Conservation (phyloP, 345 rosid species). For the Dipteronia dyeriana region DNA sequence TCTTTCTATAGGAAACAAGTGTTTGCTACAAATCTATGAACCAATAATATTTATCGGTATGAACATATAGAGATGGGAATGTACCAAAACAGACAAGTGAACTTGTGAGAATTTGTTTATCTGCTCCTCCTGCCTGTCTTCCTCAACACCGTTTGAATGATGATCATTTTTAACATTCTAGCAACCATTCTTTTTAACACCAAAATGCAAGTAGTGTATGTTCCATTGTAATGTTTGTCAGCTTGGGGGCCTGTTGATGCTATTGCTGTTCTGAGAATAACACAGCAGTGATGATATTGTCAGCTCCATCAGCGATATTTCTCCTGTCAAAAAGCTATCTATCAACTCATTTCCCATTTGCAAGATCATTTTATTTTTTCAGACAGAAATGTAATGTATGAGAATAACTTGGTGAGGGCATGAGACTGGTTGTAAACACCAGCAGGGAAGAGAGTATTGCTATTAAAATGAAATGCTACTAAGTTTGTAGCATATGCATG, state of each 20-base stretch:
- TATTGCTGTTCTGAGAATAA: background rate
- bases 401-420: background rate
- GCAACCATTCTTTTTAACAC: background rate
- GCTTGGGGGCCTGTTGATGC: background rate
- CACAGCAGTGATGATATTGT: background rate
- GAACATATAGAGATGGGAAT: background rate
- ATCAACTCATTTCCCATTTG: background rate
- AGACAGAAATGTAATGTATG: background rate
- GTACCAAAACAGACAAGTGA: slow-evolving; percentile 3
- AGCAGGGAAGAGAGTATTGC: background rate
- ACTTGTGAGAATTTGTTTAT: background rate
- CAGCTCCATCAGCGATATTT: background rate
- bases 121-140: background rate
- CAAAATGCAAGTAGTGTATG: background rate
- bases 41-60: background rate
- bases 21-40: background rate
- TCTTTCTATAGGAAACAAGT: background rate
- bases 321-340: background rate
- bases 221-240: background rate
- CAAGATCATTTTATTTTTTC: too few relatives aligned
- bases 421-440: background rate
- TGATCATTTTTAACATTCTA: background rate
- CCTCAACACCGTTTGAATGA: background rate
- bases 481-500: slow-evolving; percentile 3
- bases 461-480: slow-evolving; percentile 5